Base-by-base conservation (phyloP, 148 eudicot genomes). In the Gaultheria prostrata region DNA sequence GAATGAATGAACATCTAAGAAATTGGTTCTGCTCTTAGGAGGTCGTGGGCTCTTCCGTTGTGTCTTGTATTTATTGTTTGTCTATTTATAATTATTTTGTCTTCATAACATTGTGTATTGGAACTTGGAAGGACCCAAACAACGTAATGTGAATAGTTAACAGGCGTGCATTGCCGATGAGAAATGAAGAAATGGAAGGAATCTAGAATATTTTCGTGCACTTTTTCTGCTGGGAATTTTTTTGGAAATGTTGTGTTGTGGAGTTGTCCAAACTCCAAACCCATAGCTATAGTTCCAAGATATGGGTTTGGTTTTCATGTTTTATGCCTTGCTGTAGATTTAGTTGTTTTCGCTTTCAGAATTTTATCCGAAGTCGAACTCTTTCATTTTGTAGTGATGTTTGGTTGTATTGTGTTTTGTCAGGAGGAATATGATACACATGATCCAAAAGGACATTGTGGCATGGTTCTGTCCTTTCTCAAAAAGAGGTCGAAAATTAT, bases 371-470 rank as follows among this genome's bases (percentile, higher is more conserved):
- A 18, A 21, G 32, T 46, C 78, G 32, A 46, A 39, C 53, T 11
- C 78, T 75, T 24, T 75, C 3, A 24, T 75, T 13, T n/a, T 46
- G 30, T 24, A 9, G 35, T 39, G 71, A 26, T 80, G 8, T 6
- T 18, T 75, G 11, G 0, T 33, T 77, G 59, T 21, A 50, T 77
- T 6, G 50, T 33, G 77, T 85, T 90, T 70, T 28, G 50, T 13
- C 94, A 94, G 98, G 97, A 97, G 89, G 99, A 97, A 87, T 95
- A 92, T 89, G 99, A 97, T 82, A 97, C 98, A 5, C 98, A 97
- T 88, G 98, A 97, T 88, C 99, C 98, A 17, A 97, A 95, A 89
- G 99, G 96, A 53, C 93, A 97, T 33, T 91, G 91, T 78, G 82
- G 92, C 65, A 88, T 92, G 86, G 89, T 92, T 48, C 88, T 97